These are phyloP conservation scores for Hirsutella minnesotensis DNA, from an alignment of 2,329 filamentous ascomycete species.

Conservation along the genomic window DNA sequence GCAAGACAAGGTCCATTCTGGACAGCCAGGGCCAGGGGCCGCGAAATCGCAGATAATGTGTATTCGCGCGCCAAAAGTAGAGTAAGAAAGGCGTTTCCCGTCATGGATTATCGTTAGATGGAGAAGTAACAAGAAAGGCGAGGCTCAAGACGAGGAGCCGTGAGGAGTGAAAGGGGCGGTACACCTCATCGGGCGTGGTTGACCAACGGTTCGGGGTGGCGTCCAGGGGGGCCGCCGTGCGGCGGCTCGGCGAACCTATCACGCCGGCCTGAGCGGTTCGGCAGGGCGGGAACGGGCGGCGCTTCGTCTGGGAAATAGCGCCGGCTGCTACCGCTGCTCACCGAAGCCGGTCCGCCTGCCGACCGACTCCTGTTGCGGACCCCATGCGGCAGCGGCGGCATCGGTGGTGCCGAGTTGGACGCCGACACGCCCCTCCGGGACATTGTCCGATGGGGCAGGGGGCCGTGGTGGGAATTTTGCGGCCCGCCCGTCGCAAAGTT, in stretches of 20 bases:
- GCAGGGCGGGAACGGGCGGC: conserved; percentile 15
- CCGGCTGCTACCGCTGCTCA: neutral
- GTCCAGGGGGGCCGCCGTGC: conserved; percentile 3
- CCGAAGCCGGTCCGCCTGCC: conserved; percentile 7
- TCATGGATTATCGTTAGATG: neutral
- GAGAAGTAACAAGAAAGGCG: neutral
- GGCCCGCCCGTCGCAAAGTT: conserved; percentile 27
- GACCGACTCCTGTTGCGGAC: conserved; percentile 14
- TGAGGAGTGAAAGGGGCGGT: too few species aligned
- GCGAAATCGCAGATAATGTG: too few species aligned
- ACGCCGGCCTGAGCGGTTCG: conserved; percentile 15
- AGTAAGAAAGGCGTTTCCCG: too few species aligned
- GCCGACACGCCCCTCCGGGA: conserved; percentile 6
- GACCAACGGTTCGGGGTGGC: conserved; percentile 18
- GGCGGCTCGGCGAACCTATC: conserved; percentile 3
- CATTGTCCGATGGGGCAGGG: conserved; percentile 2
- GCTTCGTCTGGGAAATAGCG: conserved; percentile 1
- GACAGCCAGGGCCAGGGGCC: too few species aligned
- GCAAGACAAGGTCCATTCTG: too few species aligned
- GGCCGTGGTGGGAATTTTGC: conserved; percentile 2
- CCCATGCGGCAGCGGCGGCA: neutral
- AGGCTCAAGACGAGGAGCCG: neutral
- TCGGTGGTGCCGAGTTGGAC: neutral
- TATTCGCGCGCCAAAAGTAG: too few species aligned
- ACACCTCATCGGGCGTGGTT: conserved; percentile 16